phyloP scores from a whole-genome alignment of 129 eudicot genomes.

The Glebionis coronaria region DNA sequence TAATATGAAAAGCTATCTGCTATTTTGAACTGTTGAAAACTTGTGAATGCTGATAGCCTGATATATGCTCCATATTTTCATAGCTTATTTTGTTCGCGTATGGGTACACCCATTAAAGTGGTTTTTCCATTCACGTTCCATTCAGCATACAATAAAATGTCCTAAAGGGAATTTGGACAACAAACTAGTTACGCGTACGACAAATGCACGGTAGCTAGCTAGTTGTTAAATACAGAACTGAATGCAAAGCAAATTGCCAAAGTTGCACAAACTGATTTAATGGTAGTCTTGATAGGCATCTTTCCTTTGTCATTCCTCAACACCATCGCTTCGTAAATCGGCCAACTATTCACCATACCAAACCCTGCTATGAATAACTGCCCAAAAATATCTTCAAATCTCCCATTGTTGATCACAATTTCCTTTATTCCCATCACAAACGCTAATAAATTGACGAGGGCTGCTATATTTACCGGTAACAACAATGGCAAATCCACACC shows the following conservation, averaged over 20 bases:
- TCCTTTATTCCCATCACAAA: conserved; percentile 21
- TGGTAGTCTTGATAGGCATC: conserved; percentile 42
- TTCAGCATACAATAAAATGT: no score
- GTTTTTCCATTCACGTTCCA: no score
- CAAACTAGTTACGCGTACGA: no score
- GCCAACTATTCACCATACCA: conserved; percentile 48
- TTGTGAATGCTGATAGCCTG: no score
- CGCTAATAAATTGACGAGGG: conserved; percentile 33
- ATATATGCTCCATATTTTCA: no score
- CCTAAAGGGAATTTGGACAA: no score
- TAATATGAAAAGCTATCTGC: no score
- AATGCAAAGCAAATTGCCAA: conserved; percentile 13
- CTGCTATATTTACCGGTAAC: conserved; percentile 27
- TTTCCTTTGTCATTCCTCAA: conserved; percentile 58
- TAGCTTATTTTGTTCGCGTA: no score
- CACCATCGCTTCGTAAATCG: conserved; percentile 56
- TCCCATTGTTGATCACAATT: neutral
- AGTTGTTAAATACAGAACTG: conserved; percentile 20
- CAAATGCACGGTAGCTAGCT: no score
- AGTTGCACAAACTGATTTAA: conserved; percentile 29
- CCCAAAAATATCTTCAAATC: conserved; percentile 15
- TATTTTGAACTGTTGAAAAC: no score
- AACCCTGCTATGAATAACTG: conserved; percentile 56
- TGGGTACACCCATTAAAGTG: no score
- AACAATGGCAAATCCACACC: conserved; percentile 45